Evolutionary conservation across 805 yeast species (phyloP), one percentile per base, ranked within the genome.

Genomic region (Zygosaccharomyces rouxii): DNA sequence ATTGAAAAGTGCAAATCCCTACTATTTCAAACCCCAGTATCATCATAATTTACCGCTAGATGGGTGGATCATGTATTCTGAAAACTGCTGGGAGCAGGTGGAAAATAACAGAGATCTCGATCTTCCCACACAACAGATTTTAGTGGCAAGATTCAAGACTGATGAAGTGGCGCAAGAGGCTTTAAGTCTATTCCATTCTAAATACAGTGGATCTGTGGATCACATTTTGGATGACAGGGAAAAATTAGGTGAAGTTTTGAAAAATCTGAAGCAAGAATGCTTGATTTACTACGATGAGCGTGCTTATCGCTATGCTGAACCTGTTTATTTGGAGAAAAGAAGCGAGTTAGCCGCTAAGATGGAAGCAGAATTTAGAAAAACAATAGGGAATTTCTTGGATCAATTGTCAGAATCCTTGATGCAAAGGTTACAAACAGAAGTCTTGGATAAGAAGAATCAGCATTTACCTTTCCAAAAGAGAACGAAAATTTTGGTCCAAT

Each of bases 21-120:
- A 59, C 5, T 71, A 83, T 30, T 88, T 89, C 72, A 77, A 79
- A 50, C 74, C 78, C 2, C 75, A 79, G 42, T 90, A 89, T 64
- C 96, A 88, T 62, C 89, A 94, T 56, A 75, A 77, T 42, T 81
- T 94, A 48, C 99, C 99, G 9, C 75, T 92, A 46, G 99, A 94
- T 68, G 98, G 97, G 21, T 94, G 99, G 98, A 78, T 92, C 3
- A 69, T 89, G 65, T 94, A 94, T 59, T 89, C 97, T 1, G 84
- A 81, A 47, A 86, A 83, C 61, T 83, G 96, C 55, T 94, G 99
- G 99, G 83, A 86, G 44, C 96, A 89, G 67, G 94, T 94, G 59
- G 96, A 89, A 65, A 75, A 77, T 52, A 94, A 94, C 70, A 90
- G 89, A 68, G 99, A 94, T 64, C 77, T 94, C 54, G 99, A 94